Conservation (phyloP, 306 rosid species). For the Gynostemma pentaphyllum region DNA sequence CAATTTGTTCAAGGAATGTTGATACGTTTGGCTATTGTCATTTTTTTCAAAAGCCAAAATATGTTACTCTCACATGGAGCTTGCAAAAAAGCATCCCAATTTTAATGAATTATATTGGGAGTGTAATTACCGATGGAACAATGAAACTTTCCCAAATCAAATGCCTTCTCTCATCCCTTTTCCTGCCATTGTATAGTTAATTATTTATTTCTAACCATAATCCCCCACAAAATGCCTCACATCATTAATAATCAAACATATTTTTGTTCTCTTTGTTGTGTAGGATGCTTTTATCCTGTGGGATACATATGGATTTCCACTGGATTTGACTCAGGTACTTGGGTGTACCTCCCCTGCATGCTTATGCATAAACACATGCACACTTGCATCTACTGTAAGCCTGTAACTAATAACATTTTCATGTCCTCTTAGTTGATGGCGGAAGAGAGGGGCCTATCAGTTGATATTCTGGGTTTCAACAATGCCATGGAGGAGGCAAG, state of each 20-base stretch:
- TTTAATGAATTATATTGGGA: no score
- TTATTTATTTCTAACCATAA: no score
- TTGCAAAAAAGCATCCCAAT: no score
- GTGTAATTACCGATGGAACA: no score
- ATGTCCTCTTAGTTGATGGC: slow-evolving; percentile 74
- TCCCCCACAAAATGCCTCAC: no score
- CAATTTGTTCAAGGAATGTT: not conserved
- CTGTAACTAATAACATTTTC: slow-evolving; percentile 9
- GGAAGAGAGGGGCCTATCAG: slow-evolving; percentile 73
- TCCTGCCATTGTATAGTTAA: no score
- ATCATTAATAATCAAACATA: no score
- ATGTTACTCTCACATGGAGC: no score
- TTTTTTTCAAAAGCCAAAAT: no score
- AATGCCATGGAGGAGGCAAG: slow-evolving; percentile 86
- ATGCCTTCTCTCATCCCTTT: no score
- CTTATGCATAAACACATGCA: not conserved
- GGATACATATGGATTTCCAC: slow-evolving; percentile 94
- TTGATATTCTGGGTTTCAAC: slow-evolving; percentile 70
- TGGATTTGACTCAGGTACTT: slow-evolving; percentile 92
- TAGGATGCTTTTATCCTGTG: slow-evolving; percentile 95
- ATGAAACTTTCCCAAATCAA: no score
- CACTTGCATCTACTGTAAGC: not conserved
- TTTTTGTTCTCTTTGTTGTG: slow-evolving; percentile 22
- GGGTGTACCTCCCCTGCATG: not conserved
- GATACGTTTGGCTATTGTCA: slow-evolving; percentile 16